Evolutionary conservation across 2,329 filamentous ascomycete species (phyloP).

Genomic region (Aspergillus fischeri): DNA sequence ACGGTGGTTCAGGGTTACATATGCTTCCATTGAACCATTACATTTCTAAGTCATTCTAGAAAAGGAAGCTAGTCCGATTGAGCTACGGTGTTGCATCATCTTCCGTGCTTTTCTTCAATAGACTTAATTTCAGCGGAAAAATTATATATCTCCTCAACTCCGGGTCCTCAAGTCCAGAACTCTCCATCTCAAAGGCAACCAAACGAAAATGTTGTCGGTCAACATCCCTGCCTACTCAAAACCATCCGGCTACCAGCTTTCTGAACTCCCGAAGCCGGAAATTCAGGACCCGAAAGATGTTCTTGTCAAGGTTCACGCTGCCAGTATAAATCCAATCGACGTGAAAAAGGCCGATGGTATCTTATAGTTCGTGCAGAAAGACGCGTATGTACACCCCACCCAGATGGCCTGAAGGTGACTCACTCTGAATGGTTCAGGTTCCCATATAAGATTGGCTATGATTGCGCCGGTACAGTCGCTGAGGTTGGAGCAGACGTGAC

Average conservation of each 20-base stretch:
- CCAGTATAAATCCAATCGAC: slow-evolving; percentile 46
- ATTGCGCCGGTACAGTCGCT: slow-evolving; percentile 38
- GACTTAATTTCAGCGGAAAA: no score
- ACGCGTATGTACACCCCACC: slow-evolving; percentile 22
- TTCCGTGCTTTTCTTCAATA: no score
- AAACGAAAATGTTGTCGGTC: slow-evolving; percentile 15
- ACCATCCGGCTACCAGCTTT: slow-evolving; percentile 18
- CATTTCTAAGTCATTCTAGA: no score
- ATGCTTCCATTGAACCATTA: no score
- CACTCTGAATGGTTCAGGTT: slow-evolving; percentile 25
- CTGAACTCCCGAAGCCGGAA: slow-evolving; percentile 17
- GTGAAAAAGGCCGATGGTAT: slow-evolving; percentile 39
- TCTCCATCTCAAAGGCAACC: no score
- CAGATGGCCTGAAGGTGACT: neutral
- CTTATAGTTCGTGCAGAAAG: slow-evolving; percentile 30
- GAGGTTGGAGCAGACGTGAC: slow-evolving; percentile 33
- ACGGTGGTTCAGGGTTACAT: no score
- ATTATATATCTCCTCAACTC: no score
- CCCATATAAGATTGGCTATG: slow-evolving; percentile 44
- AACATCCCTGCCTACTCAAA: slow-evolving; percentile 14
- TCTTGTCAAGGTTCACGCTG: slow-evolving; percentile 42
- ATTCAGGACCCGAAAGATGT: slow-evolving; percentile 17
- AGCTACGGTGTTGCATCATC: no score
- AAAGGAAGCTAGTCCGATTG: no score
- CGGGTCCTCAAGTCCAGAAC: no score